Conservation (phyloP, 441 rosid species). For the Adansonia gregorii region DNA sequence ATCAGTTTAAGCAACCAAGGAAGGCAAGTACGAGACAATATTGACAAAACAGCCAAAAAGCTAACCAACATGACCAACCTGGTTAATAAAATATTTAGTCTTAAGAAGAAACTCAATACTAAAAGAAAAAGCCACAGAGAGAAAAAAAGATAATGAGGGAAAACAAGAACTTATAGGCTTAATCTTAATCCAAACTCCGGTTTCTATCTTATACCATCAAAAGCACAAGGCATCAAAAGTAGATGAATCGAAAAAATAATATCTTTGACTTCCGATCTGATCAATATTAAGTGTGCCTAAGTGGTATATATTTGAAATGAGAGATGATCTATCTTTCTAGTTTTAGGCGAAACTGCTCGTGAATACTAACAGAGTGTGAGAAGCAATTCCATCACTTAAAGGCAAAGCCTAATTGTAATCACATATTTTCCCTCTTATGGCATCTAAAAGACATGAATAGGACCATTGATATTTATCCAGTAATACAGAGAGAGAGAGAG, state of each 20-base stretch:
- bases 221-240: background rate
- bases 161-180: slow-evolving; percentile 11
- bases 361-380: background rate
- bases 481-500: background rate
- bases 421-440: background rate
- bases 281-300: slow-evolving; percentile 26
- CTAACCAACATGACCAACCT: slow-evolving; percentile 76
- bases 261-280: slow-evolving; percentile 17
- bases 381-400: background rate
- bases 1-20: slow-evolving; percentile 99
- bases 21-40: slow-evolving; percentile 82
- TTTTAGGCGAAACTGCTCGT: slow-evolving; percentile 2
- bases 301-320: background rate
- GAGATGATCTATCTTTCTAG: slow-evolving; percentile 15
- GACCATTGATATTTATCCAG: slow-evolving; percentile 4
- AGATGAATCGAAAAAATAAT: background rate
- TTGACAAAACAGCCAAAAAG: slow-evolving; percentile 73
- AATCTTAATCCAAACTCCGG: background rate
- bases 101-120: slow-evolving; percentile 6
- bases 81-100: slow-evolving; percentile 26
- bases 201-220: slow-evolving; percentile 9
- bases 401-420: slow-evolving; percentile 7
- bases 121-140: background rate
- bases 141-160: background rate
- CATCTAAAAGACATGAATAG: slow-evolving; percentile 6